These are phyloP conservation scores for Lipomyces lipofer DNA, from an alignment of 805 yeast genomes.

Conservation along the genomic window DNA sequence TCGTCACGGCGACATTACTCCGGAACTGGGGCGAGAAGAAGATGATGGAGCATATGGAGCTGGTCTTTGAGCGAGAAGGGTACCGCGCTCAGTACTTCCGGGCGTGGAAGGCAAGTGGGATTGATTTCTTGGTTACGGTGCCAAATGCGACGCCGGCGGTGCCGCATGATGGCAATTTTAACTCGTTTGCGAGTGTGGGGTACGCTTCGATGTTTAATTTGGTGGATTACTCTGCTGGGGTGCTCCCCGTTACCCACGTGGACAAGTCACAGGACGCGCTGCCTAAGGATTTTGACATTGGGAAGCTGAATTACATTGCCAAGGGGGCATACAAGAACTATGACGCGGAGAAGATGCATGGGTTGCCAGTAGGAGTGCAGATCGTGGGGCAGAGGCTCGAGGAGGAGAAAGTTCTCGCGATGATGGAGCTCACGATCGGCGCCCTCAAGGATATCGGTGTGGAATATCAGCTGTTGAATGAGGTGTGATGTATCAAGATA, in stretches of 20 bases:
- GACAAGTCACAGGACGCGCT: constrained; percentile 43
- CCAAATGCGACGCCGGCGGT: constrained; percentile 49
- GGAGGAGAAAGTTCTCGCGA: constrained; percentile 60
- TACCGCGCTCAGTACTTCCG: constrained; percentile 40
- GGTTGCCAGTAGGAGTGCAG: constrained; percentile 67
- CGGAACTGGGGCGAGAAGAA: constrained; percentile 42
- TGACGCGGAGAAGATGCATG: constrained; percentile 54
- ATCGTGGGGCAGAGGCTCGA: constrained; percentile 58
- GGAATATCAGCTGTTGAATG: constrained; percentile 35
- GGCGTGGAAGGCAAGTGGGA: constrained; percentile 42
- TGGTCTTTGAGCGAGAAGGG: constrained; percentile 41
- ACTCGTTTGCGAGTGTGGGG: constrained; percentile 45
- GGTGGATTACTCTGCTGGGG: constrained; percentile 57
- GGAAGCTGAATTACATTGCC: constrained; percentile 46
- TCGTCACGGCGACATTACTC: constrained; percentile 43
- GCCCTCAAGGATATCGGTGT: constrained; percentile 39
- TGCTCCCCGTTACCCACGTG: constrained; percentile 59
- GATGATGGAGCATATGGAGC: constrained; percentile 42
- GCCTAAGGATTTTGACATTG: constrained; percentile 37
- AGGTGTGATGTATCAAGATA: no score
- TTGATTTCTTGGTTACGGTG: constrained; percentile 43
- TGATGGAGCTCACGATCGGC: constrained; percentile 47
- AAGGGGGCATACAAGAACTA: constrained; percentile 48
- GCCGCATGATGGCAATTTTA: constrained; percentile 42
- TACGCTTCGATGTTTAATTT: constrained; percentile 60